A percentile compares a stretch with the other conserved stretches of the same genome.
These are phyloP conservation scores for Exobasidium rhododendri DNA, from an alignment of 1,284 basidiomycete genomes.

Conservation along the genomic window DNA sequence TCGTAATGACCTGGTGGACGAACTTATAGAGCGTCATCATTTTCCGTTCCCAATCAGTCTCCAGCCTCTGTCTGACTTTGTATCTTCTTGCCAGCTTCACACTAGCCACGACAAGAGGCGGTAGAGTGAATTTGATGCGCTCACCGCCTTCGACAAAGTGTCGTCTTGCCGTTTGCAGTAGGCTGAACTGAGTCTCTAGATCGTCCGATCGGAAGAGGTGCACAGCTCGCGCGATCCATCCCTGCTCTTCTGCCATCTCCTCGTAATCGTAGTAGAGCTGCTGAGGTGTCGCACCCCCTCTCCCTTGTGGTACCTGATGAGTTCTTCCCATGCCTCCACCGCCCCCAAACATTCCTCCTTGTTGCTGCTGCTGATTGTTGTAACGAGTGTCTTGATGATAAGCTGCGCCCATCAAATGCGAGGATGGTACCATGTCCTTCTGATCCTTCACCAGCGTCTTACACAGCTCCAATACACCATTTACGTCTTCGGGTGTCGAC, in stretches of 20 bases:
- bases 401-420: not conserved
- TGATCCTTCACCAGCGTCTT: slow-evolving; percentile 46
- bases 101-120: slow-evolving; percentile 45
- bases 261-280: slow-evolving; percentile 30
- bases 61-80: slow-evolving; percentile 32
- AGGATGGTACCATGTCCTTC: slow-evolving; percentile 24
- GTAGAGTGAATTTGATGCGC: slow-evolving; percentile 48
- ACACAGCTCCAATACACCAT: slow-evolving; percentile 50
- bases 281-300: not conserved
- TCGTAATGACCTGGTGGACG: slow-evolving; percentile 51
- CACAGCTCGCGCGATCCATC: slow-evolving; percentile 49
- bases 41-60: slow-evolving; percentile 40
- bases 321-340: slow-evolving; percentile 12
- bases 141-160: slow-evolving; percentile 51
- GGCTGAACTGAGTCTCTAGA: slow-evolving; percentile 47
- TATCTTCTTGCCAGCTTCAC: slow-evolving; percentile 51
- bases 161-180: slow-evolving; percentile 47
- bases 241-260: slow-evolving; percentile 52
- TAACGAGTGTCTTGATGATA: slow-evolving; percentile 15
- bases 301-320: slow-evolving; percentile 12
- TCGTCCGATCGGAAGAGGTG: slow-evolving; percentile 50
- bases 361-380: not conserved
- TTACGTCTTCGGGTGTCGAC: slow-evolving; percentile 49
- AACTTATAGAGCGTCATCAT: slow-evolving; percentile 52
- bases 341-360: slow-evolving; percentile 10